Evolutionary conservation across 169 alveolate species (phyloP), one percentile per base, ranked within the genome.

Genomic region (Eimeria praecox): DNA sequence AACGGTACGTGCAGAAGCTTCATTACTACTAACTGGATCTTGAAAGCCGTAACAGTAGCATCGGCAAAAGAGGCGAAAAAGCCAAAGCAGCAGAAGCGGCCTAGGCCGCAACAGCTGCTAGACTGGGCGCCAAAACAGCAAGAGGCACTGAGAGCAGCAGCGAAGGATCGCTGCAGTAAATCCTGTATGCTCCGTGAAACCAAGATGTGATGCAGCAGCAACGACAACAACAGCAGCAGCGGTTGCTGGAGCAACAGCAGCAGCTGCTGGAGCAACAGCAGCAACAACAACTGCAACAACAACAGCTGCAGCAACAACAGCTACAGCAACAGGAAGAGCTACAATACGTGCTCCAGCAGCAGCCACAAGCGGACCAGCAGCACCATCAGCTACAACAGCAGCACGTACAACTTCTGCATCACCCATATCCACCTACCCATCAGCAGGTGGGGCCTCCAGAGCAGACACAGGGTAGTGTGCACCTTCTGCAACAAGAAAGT

Each of bases 121-220:
- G 49, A 69, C 24, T 14, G 10, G 33, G 77, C 30, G 77, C 24
- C 30, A 33, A 16, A n/a, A 1, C 80, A 33, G 35, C 64, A 52
- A 12, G 18, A n/a, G 35, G 27, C 27, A 44, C 90, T 2, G 92
- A 64, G 18, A 27, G 22, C 62, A 5, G 64, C 62, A n/a, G 82
- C 56, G 12, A 54, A 24, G 27, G 62, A 4, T 59, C 40, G 59
- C 59, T 86, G 77, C 93, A 54, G 82, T 40, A 46, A 49, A 30
- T 30, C 3, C 49, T 35, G 49, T 27, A 16, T 3, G 69, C 33
- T 66, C 33, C 6, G 49, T 64, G 46, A 49, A 38, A 35, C 22
- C 71, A 89, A 64, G 87, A 69, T 56, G 78, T 56, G 87, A 62
- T 44, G 83, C 85, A 89, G 85, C 88, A 71, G 54, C 73, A 42